Evolutionary conservation across 805 yeast genomes (phyloP).

Genomic region (Lachancea nothofagi): DNA sequence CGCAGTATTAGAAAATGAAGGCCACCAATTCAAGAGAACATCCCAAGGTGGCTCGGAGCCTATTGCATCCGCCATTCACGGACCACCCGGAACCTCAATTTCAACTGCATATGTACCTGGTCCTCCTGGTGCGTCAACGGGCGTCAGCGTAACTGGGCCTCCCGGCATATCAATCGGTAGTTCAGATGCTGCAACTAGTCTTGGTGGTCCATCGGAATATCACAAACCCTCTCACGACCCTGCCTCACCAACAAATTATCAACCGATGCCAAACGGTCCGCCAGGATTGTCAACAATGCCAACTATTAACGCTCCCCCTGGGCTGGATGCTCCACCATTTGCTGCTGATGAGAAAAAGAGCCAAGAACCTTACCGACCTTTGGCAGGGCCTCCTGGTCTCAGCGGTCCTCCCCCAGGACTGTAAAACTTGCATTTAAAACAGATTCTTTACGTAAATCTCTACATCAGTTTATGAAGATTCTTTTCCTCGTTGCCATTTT

Average conservation of each 20-base stretch:
- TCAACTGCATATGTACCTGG: not conserved
- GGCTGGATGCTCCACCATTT: not conserved
- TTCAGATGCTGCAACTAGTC: slow-evolving; percentile 11
- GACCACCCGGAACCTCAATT: not conserved
- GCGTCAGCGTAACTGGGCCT: not conserved
- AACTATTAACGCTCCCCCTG: slow-evolving; percentile 9
- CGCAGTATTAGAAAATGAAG: too few relatives aligned
- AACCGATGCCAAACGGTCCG: slow-evolving; percentile 18
- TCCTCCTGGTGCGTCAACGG: not conserved
- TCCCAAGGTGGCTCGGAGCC: too few relatives aligned
- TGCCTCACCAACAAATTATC: too few relatives aligned
- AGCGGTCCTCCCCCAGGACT: slow-evolving; percentile 26
- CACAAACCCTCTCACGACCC: too few relatives aligned
- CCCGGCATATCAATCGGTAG: not conserved
- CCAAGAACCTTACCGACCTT: slow-evolving; percentile 1
- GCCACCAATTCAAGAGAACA: too few relatives aligned
- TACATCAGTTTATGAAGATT: slow-evolving; percentile 6
- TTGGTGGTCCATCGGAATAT: slow-evolving; percentile 10
- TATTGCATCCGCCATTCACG: too few relatives aligned
- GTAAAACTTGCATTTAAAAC: not conserved
- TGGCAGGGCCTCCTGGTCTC: slow-evolving; percentile 26
- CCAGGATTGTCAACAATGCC: slow-evolving; percentile 14
- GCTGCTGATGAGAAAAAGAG: slow-evolving; percentile 7
- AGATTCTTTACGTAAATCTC: slow-evolving; percentile 17
- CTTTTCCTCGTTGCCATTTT: slow-evolving; percentile 39